These are phyloP conservation scores for Boletus tylopilopsis DNA, from an alignment of 768 basidiomycete genomes.

Conservation along the genomic window DNA sequence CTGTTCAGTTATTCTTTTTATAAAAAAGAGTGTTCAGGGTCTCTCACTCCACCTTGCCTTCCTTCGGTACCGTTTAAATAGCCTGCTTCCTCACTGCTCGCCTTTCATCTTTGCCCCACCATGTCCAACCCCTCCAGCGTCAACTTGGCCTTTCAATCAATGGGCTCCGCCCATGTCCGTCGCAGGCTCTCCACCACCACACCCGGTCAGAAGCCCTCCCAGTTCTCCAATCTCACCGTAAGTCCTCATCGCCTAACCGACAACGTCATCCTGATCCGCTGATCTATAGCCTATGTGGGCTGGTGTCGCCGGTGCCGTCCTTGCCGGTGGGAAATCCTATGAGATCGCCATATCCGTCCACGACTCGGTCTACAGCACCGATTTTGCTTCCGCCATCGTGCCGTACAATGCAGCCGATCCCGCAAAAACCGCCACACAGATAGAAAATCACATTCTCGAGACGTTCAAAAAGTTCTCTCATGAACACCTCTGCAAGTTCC, in stretches of 20 bases:
- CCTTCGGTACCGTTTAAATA: conserved; percentile 31
- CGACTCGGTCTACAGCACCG: conserved; percentile 82
- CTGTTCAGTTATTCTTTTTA: conserved; percentile 18
- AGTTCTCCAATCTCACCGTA: conserved; percentile 66
- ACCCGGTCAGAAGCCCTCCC: conserved; percentile 47
- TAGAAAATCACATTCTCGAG: conserved; percentile 63
- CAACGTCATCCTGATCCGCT: conserved; percentile 13
- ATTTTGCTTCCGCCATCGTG: conserved; percentile 60
- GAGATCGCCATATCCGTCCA: conserved; percentile 80
- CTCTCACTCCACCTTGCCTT: too few relatives aligned
- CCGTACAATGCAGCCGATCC: conserved; percentile 49
- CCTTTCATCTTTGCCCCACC: conserved; percentile 23
- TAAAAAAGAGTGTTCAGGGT: conserved; percentile 23
- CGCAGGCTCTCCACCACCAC: conserved; percentile 65
- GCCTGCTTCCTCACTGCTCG: conserved; percentile 14
- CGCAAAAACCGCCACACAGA: conserved; percentile 53
- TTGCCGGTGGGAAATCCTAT: conserved; percentile 56
- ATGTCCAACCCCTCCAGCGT: conserved; percentile 46
- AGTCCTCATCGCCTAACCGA: conserved; percentile 22
- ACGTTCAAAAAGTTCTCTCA: conserved; percentile 66
- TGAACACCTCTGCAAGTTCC: conserved; percentile 82
- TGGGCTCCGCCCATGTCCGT: conserved; percentile 57
- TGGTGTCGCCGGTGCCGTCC: conserved; percentile 62
- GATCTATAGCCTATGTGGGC: conserved; percentile 84
- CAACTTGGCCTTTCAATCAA: conserved; percentile 54